These are phyloP conservation scores for Phalaenopsis equestris DNA, from an alignment of 106 monocot genomes.

Conservation along the genomic window DNA sequence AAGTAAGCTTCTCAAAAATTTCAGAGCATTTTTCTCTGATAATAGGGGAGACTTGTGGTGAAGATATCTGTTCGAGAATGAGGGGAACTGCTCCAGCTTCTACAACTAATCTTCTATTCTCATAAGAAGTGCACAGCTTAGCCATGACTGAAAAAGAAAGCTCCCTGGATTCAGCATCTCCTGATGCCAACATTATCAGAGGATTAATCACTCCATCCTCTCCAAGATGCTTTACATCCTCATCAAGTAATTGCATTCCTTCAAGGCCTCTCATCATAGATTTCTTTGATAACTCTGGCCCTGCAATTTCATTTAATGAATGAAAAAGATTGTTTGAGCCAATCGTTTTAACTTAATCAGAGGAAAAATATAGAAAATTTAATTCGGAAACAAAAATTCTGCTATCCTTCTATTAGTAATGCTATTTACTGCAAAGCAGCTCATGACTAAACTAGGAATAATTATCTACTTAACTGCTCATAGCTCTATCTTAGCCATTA, in stretches of 20 bases:
- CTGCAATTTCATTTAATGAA: slow-evolving; percentile 2
- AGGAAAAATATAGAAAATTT: not conserved
- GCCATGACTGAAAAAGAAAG: slow-evolving; percentile 11
- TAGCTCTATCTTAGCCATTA: not conserved
- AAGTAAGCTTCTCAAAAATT: slow-evolving; percentile 15
- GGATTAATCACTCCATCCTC: slow-evolving; percentile 15
- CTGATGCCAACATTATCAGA: slow-evolving; percentile 9
- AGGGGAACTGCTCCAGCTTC: slow-evolving; percentile 12
- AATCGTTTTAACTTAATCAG: too few relatives aligned
- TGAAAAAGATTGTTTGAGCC: not conserved
- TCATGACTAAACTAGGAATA: too few relatives aligned
- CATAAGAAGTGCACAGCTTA: slow-evolving; percentile 8
- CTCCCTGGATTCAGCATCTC: slow-evolving; percentile 15
- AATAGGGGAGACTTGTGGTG: slow-evolving; percentile 6
- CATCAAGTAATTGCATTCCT: slow-evolving; percentile 16
- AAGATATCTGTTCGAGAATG: slow-evolving; percentile 5
- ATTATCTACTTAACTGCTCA: not conserved
- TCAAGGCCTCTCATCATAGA: slow-evolving; percentile 9
- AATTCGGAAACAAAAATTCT: not conserved
- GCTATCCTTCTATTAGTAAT: not conserved
- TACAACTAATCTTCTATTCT: slow-evolving; percentile 6
- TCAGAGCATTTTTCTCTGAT: slow-evolving; percentile 13
- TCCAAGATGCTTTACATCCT: slow-evolving; percentile 16
- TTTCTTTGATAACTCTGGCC: slow-evolving; percentile 13
- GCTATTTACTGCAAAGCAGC: too few relatives aligned